phyloP scores from a whole-genome alignment of 495 filamentous ascomycete species.

The Sporormia fimetaria region DNA sequence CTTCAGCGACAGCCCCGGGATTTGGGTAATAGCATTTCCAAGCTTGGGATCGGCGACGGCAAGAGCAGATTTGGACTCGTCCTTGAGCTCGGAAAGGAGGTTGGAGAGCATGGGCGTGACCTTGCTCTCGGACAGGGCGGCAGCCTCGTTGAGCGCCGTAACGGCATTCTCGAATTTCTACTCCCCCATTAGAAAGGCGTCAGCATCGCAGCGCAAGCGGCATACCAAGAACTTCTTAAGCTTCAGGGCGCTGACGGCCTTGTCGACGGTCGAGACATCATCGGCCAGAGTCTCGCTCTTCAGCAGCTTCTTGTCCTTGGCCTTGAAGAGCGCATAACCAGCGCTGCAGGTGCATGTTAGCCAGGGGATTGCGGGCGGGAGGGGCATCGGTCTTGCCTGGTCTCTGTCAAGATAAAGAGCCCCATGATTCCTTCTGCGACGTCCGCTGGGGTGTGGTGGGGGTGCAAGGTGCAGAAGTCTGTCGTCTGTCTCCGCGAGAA shows the following conservation, averaged over 20 bases:
- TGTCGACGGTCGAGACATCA: conserved; percentile 69
- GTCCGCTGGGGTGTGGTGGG: no score
- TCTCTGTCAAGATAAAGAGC: conserved; percentile 59
- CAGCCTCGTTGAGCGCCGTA: conserved; percentile 74
- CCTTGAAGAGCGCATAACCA: conserved; percentile 95
- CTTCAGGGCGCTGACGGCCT: conserved; percentile 76
- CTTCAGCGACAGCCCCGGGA: conserved; percentile 74
- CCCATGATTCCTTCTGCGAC: conserved; percentile 27
- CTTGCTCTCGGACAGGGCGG: conserved; percentile 81
- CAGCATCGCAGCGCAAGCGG: not conserved
- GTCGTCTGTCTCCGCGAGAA: no score
- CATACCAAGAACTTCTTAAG: conserved; percentile 70
- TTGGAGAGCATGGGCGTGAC: conserved; percentile 74
- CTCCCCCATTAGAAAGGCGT: not conserved
- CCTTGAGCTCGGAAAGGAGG: conserved; percentile 80
- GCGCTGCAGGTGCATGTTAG: conserved; percentile 42
- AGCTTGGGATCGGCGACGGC: conserved; percentile 94
- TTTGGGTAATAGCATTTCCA: conserved; percentile 82
- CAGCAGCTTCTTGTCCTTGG: conserved; percentile 93
- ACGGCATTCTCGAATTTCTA: conserved; percentile 86
- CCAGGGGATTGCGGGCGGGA: not conserved
- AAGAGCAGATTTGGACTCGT: conserved; percentile 93
- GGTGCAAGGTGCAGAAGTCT: no score
- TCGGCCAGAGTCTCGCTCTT: conserved; percentile 66
- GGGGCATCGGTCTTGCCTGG: conserved; percentile 26